Base-by-base conservation (phyloP, 2,329 filamentous ascomycete genomes). In the Talaromyces marneffei region DNA sequence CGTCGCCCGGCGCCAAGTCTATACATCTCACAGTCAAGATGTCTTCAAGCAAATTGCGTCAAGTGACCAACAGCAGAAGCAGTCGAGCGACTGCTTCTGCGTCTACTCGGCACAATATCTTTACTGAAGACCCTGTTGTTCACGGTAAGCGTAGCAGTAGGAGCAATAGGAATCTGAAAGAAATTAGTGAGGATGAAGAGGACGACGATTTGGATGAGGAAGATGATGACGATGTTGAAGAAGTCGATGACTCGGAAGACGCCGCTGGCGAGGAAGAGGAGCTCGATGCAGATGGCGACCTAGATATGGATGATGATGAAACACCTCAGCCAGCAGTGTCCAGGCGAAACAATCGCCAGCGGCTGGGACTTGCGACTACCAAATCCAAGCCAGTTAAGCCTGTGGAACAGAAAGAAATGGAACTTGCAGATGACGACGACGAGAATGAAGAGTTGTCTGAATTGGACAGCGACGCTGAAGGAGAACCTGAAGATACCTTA, bases 401-500 rank as follows among this genome's bases (percentile, higher is more conserved):
- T 23, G 75, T 80, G 3, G 78, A 81, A 66, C 74, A 75, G 39
- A 79, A 79, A 60, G 78, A 79, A 31, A 62, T 55, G 56, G 57
- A 53, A 50, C n/a, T 50, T 9, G 61, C 53, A 39, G 57, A 79
- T 29, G 82, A 83, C 48, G 82, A 82, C 53, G 80, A 81, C 37
- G 81, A 82, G 10, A 82, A 83, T 46, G 77, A 79, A 40, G 70
- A 74, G 18, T 70, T 78, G 2, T 80, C 77, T 10, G 78, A 79
- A 18, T 70, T 77, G 2, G 78, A 78, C 5, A 77, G 77, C 10
- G 78, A 79, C 52, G 78, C 77, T 9, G 78, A 78, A 18, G 79
- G 76, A 23, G 78, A 79, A 40, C 75, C 76, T 16, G 79, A 81
- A 25, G 81, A 82, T 58, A 78, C 76, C 31, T 73, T 74, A 37